Evolutionary conservation across 176 grass and related monocot species (phyloP), one percentile per base, ranked within the genome.

Genomic region (Phoenix roebelenii): DNA sequence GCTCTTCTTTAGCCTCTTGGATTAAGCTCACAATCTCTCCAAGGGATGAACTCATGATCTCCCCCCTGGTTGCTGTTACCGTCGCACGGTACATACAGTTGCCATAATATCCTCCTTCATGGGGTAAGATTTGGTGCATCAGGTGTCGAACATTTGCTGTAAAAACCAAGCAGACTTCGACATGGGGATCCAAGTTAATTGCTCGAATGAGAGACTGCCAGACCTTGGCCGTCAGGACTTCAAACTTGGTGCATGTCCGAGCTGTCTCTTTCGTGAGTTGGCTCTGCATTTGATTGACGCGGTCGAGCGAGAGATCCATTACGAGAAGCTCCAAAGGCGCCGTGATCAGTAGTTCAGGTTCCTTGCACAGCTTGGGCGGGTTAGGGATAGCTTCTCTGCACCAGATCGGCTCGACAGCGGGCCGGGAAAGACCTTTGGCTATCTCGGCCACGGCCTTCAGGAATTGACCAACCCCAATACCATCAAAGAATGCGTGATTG

Each of bases 401-500:
- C 62, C 62, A 65, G 49, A 65, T 14, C 4, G 62, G 62, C 19
- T 25, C 44, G 7, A 56, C 15, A 6, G 52, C 16, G 0, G 66
- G 52, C 23, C 1, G 24, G 14, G 52, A 7, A n/a, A 57, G 52
- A 16, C 52, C 51, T 54, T 18, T 35, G 7, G 53, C 25, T 0
- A 68, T 6, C 24, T 54, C 66, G 16, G 58, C 65, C 18, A 64
- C 50, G 20, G 57, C 63, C 3, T 25, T 24, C 3, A 77, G 56
- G 50, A 77, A 69, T 10, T 51, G 32, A 10, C 55, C 4, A 3
- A 66, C 55, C 5, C 74, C 57, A 26, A 61, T 28, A 50, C 74
- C 74, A 4, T 69, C 74, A 51, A 77, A 69, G 14, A 50, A 51
- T 30, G 54, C 6, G 26, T 77, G 74, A 25, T 69, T 62, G 65